Conservation (phyloP, 345 rosid genomes). For the Corchorus capsularis region DNA sequence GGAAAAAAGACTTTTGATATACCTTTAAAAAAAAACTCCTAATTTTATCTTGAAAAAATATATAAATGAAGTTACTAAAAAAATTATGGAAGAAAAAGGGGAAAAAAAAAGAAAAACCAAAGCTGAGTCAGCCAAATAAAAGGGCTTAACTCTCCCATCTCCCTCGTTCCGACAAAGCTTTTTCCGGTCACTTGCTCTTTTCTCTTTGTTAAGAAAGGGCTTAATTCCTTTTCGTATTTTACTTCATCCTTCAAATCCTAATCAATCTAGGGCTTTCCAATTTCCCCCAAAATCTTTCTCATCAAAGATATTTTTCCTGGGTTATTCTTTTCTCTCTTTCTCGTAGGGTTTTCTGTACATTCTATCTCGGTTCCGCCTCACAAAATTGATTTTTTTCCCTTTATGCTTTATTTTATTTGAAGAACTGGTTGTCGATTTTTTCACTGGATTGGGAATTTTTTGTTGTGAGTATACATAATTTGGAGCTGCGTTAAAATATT, state of each 20-base stretch:
- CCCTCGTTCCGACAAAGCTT: background rate
- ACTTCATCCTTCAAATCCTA: background rate
- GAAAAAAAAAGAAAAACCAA: background rate
- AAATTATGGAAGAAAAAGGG: too few species aligned
- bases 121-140: background rate
- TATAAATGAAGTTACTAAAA: too few species aligned
- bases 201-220: too few species aligned
- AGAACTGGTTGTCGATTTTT: background rate
- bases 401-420: background rate
- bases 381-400: background rate
- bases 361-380: background rate
- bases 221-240: too few species aligned
- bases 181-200: background rate
- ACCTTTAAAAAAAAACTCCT: too few species aligned
- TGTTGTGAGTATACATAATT: background rate
- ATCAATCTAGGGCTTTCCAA: background rate
- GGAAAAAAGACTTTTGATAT: too few species aligned
- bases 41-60: too few species aligned
- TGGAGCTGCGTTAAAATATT: background rate
- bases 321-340: background rate
- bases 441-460: background rate
- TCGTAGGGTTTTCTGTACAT: slow-evolving; percentile 3
- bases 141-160: background rate
- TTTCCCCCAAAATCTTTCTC: background rate
- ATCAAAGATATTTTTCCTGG: background rate